A percentile compares a stretch with the other conserved stretches of the same genome.
phyloP scores from a whole-genome alignment of 768 basidiomycete species.

The Rhodotorula paludigena region DNA sequence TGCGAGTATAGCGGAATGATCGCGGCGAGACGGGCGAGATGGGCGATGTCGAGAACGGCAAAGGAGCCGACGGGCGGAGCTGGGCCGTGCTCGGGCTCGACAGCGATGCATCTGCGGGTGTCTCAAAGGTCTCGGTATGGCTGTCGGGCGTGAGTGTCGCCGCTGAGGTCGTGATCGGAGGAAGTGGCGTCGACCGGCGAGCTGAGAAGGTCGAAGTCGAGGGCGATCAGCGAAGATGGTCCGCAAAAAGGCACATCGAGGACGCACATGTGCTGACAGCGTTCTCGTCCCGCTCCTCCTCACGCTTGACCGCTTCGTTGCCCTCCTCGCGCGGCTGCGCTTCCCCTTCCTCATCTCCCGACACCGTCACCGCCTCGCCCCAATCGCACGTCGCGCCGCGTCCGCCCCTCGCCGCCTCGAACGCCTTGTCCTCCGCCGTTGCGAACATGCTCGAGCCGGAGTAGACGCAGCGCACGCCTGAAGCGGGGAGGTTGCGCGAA shows the following conservation, averaged over 20 bases:
- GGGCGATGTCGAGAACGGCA: too few species aligned
- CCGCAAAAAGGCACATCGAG: neutral
- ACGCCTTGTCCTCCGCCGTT: neutral
- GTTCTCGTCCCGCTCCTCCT: neutral
- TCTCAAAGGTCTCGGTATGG: too few species aligned
- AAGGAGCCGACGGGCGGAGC: too few species aligned
- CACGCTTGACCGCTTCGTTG: neutral
- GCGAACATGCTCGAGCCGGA: neutral
- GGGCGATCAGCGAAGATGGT: neutral
- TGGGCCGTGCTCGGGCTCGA: too few species aligned
- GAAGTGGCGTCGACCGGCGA: too few species aligned
- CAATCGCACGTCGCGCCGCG: neutral
- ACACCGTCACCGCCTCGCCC: neutral
- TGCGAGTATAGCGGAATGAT: too few species aligned
- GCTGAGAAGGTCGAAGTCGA: neutral
- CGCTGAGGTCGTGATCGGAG: too few species aligned
- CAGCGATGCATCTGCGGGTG: too few species aligned
- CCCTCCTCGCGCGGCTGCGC: neutral
- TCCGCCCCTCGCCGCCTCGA: constrained; percentile 7
- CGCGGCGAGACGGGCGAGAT: too few species aligned
- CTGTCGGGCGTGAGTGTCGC: neutral
- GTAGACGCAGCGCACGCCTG: constrained; percentile 5
- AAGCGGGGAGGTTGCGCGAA: neutral
- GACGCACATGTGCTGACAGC: neutral
- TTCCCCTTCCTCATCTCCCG: too few species aligned